Evolutionary conservation across 768 basidiomycete species (phyloP).

Genomic region (Boletus huronensis): DNA sequence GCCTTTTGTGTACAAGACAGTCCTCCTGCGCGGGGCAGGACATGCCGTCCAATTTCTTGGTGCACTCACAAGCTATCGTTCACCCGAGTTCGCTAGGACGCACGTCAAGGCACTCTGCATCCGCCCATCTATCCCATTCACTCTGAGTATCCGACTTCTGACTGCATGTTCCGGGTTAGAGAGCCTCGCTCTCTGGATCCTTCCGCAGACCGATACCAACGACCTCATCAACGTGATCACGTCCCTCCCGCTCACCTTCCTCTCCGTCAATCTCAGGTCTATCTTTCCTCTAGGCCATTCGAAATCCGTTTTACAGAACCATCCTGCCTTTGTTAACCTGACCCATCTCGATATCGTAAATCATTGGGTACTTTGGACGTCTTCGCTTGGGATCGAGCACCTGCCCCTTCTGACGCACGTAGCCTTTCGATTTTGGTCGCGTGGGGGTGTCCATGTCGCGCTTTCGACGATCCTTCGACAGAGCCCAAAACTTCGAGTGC

Average conservation of each 20-base stretch:
- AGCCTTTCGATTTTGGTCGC: conserved; percentile 17
- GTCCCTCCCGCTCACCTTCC: conserved; percentile 12
- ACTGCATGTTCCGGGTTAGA: conserved; percentile 9
- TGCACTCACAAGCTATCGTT: conserved; percentile 1
- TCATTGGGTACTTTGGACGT: conserved; percentile 18
- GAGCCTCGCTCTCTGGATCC: conserved; percentile 18
- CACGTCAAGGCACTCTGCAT: conserved; percentile 19
- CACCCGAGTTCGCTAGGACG: conserved; percentile 6
- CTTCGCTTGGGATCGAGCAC: conserved; percentile 15
- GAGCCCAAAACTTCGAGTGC: conserved; percentile 4
- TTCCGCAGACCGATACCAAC: neutral
- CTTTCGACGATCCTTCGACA: conserved; percentile 3
- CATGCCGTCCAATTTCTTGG: conserved; percentile 12
- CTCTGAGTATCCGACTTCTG: conserved; percentile 3
- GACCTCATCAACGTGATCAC: conserved; percentile 1
- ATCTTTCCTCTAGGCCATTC: neutral
- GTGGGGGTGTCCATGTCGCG: conserved; percentile 5
- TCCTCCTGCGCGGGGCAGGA: conserved; percentile 7
- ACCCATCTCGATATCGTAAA: conserved; percentile 23
- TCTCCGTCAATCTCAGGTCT: conserved; percentile 15
- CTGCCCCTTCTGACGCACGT: conserved; percentile 11
- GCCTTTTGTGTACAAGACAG: conserved; percentile 17
- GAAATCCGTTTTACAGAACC: neutral
- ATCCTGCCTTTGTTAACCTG: conserved; percentile 12
- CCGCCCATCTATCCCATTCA: conserved; percentile 9